Evolutionary conservation across 345 rosid genomes (phyloP).

Genomic region (Combretum micranthum): DNA sequence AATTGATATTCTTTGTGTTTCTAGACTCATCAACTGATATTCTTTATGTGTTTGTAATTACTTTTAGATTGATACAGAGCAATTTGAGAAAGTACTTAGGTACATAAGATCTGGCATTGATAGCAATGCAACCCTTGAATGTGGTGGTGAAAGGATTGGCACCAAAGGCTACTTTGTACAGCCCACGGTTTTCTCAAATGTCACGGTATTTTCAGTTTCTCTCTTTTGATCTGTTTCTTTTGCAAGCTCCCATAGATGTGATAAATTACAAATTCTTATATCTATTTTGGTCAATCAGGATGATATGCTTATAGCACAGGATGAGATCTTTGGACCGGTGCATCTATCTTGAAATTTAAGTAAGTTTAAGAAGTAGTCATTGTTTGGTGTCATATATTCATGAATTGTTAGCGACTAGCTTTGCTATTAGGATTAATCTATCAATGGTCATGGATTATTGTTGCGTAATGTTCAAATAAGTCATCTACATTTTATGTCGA

Average conservation of each 20-base stretch:
- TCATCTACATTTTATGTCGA: too few species aligned
- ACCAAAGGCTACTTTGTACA: conserved; percentile 75
- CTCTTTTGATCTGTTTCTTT: neutral
- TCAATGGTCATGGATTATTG: too few species aligned
- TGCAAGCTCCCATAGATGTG: neutral
- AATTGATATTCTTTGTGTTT: too few species aligned
- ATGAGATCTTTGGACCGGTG: conserved; percentile 97
- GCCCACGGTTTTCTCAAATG: conserved; percentile 96
- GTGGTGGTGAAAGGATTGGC: conserved; percentile 82
- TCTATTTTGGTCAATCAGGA: conserved; percentile 33
- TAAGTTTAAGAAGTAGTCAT: conserved; percentile 16
- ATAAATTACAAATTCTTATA: neutral
- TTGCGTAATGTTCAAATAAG: too few species aligned
- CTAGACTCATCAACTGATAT: too few species aligned
- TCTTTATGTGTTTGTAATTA: neutral
- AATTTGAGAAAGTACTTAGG: conserved; percentile 69
- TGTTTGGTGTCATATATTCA: neutral
- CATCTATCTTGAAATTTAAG: conserved; percentile 96
- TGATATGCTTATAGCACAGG: conserved; percentile 84
- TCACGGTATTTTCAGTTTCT: conserved; percentile 33
- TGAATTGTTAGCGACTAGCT: neutral
- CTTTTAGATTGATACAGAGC: conserved; percentile 65
- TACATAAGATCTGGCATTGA: conserved; percentile 71
- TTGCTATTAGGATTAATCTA: neutral
- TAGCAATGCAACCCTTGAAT: conserved; percentile 77